These are phyloP conservation scores for Hygrophorus russula DNA, from an alignment of 768 basidiomycete species.

Conservation along the genomic window DNA sequence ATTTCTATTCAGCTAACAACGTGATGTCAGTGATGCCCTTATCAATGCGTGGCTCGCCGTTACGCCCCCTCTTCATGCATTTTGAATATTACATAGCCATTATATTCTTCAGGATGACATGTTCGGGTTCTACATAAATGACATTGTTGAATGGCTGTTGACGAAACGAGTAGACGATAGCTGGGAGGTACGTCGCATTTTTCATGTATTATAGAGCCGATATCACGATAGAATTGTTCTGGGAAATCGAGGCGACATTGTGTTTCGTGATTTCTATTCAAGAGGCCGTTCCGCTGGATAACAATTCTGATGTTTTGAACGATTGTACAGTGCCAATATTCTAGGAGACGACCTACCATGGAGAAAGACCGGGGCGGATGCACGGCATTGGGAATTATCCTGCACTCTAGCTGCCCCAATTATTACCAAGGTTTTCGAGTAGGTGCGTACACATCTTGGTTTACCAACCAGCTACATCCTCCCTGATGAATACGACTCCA, in stretches of 20 bases:
- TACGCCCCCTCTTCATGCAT: not conserved
- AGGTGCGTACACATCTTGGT: conserved; percentile 78
- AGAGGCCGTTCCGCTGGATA: conserved; percentile 63
- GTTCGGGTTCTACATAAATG: conserved; percentile 58
- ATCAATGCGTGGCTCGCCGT: conserved; percentile 52
- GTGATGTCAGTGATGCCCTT: conserved; percentile 80
- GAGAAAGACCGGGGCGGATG: conserved; percentile 58
- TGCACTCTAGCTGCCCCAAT: not conserved
- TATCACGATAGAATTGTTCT: not conserved
- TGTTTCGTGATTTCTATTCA: conserved; percentile 82
- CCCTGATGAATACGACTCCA: conserved; percentile 53
- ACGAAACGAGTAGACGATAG: conserved; percentile 30
- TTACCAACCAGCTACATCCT: conserved; percentile 41
- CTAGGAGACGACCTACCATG: conserved; percentile 53
- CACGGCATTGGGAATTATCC: conserved; percentile 54
- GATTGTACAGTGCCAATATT: conserved; percentile 63
- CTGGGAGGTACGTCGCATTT: conserved; percentile 55
- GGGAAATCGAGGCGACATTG: conserved; percentile 82
- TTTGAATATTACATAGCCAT: conserved; percentile 36
- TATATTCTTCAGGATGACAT: conserved; percentile 82
- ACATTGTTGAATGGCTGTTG: conserved; percentile 45
- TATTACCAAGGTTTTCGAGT: not conserved
- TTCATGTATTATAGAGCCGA: not conserved
- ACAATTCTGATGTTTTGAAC: conserved; percentile 40
- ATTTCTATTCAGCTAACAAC: conserved; percentile 46